Evolutionary conservation across 805 yeast genomes (phyloP), one percentile per base, ranked within the genome.

Genomic region (Tetrapisispora namnaoensis): DNA sequence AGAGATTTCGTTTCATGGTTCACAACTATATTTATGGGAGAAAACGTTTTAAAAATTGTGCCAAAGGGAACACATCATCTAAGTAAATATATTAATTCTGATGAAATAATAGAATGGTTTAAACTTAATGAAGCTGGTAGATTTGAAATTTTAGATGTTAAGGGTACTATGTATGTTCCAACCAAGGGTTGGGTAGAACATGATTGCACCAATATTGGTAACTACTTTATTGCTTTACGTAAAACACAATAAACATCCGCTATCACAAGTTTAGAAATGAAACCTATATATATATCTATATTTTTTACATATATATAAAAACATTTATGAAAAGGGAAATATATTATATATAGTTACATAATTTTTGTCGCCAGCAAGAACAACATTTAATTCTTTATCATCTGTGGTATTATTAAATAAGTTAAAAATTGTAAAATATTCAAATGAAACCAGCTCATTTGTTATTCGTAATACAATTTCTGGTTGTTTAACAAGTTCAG

Each of bases 61-160:
- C 99, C 99, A 1, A 68, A 72, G 14, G 99, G 98, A 1, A 93
- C 99, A 1, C 99, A 93, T 65, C 82, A 89, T 2, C 78, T 83
- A 65, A 76, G 78, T 30, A 91, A 93, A 68, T 93, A 90, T 67
- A 87, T 93, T 56, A 80, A 90, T 60, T 81, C 82, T 50, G 53
- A 58, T 11, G 97, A 90, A 60, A 75, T 91, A 40, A 70, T 73
- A 38, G 76, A 78, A 9, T 87, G 89, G 86, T 70, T 87, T 44
- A 63, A 70, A 11, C 64, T 68, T 18, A 71, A 75, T 49, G 59
- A 68, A 8, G 58, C 65, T 14, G 64, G 53, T 11, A 63, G 73
- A 10, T 86, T 75, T 64, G 73, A 78, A 60, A 78, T 90, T 4
- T 78, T 81, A 10, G 77, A 75, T 50, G 65, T 83, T 5, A 81